Conservation (phyloP, 495 filamentous ascomycete species). For the Bombardia bombarda region DNA sequence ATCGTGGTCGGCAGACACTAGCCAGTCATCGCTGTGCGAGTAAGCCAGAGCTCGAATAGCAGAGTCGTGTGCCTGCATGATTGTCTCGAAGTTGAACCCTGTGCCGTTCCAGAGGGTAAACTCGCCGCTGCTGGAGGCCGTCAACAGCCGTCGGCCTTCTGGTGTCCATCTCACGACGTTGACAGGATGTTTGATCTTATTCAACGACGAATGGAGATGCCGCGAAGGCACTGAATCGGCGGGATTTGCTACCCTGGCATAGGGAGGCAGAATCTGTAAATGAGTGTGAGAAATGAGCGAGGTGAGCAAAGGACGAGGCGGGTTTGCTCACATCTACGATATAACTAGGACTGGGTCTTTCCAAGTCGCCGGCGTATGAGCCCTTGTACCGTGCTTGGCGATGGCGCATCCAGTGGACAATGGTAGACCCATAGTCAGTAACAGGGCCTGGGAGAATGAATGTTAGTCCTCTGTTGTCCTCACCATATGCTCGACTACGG, state of each 20-base stretch:
- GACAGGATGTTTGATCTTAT: conserved; percentile 95
- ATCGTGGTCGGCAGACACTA: conserved; percentile 90
- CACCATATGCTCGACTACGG: not conserved
- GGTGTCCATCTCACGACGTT: conserved; percentile 98
- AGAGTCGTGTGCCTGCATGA: conserved; percentile 94
- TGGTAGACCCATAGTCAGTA: conserved; percentile 90
- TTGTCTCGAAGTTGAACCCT: conserved; percentile 98
- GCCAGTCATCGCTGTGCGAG: conserved; percentile 93
- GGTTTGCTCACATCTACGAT: conserved; percentile 68
- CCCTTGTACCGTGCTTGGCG: conserved; percentile 69
- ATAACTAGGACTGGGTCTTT: conserved; percentile 80
- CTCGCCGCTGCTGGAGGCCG: conserved; percentile 90
- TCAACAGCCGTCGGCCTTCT: conserved; percentile 83
- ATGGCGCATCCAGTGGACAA: conserved; percentile 88
- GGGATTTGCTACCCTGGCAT: conserved; percentile 59
- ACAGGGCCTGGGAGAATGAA: conserved; percentile 54
- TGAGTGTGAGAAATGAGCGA: conserved; percentile 16
- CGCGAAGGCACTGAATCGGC: conserved; percentile 81
- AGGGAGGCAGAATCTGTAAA: conserved; percentile 74
- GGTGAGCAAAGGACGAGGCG: not conserved
- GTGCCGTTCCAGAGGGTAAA: conserved; percentile 99
- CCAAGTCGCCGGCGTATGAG: conserved; percentile 57
- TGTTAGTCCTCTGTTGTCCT: conserved; percentile 15
- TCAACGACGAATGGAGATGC: conserved; percentile 88
- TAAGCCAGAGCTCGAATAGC: conserved; percentile 83